phyloP scores from a whole-genome alignment of 2,329 filamentous ascomycete genomes.

The Myriosclerotinia scirpicola region DNA sequence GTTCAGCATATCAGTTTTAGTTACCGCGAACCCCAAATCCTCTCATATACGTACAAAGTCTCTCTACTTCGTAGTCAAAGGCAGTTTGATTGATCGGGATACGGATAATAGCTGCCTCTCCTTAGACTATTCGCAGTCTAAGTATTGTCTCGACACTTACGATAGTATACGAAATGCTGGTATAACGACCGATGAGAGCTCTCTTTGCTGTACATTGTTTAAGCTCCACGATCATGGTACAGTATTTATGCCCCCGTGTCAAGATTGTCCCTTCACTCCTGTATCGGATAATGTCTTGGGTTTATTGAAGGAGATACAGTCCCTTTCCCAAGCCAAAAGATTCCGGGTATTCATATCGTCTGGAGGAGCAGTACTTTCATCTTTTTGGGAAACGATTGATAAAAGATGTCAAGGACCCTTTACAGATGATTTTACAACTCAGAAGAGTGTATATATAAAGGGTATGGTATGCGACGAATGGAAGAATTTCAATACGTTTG shows the following conservation, averaged over 20 bases:
- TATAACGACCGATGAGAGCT: background rate
- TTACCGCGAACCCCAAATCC: background rate
- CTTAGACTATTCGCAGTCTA: background rate
- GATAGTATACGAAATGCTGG: background rate
- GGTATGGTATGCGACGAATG: slow-evolving; percentile 1
- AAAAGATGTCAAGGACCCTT: background rate
- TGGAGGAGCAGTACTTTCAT: background rate
- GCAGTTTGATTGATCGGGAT: background rate
- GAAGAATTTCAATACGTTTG: slow-evolving; percentile 10
- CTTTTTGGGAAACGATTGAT: background rate
- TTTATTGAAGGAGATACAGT: background rate
- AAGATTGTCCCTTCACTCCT: background rate
- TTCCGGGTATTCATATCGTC: background rate
- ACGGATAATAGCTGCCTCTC: background rate
- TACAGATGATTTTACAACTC: slow-evolving; percentile 13
- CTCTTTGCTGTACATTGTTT: background rate
- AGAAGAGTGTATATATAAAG: background rate
- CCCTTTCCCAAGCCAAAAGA: background rate
- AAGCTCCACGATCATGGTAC: background rate
- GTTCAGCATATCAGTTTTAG: slow-evolving; percentile 1
- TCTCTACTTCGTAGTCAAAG: slow-evolving; percentile 7
- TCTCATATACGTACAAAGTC: background rate
- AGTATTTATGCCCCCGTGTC: background rate
- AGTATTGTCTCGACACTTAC: background rate
- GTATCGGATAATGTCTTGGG: background rate